phyloP scores from a whole-genome alignment of 331 rosid species.

The Malus hybrid region DNA sequence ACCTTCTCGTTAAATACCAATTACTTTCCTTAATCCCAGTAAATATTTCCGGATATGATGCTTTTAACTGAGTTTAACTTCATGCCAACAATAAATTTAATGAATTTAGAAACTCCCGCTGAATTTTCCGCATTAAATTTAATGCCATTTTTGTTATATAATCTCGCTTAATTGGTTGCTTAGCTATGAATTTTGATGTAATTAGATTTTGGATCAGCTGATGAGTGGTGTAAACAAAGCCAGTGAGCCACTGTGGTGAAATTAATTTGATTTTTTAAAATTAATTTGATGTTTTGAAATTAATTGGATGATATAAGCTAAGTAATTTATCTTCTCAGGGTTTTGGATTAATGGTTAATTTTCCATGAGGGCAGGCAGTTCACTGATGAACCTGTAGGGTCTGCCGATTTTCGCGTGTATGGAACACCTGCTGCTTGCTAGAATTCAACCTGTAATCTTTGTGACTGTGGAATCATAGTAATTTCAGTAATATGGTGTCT shows the following conservation, averaged over 20 bases:
- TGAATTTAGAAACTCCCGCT: background rate
- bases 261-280: background rate
- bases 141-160: background rate
- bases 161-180: background rate
- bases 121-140: background rate
- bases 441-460: background rate
- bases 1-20: background rate
- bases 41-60: background rate
- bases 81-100: background rate
- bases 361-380: background rate
- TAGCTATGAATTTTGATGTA: background rate
- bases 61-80: too few species aligned
- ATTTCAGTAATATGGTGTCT: conserved; percentile 28
- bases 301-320: background rate
- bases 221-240: background rate
- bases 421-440: conserved; percentile 14
- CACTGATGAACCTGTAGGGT: background rate
- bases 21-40: background rate
- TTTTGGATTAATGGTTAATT: background rate
- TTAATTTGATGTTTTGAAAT: background rate
- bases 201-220: background rate
- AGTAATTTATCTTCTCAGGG: conserved; percentile 12
- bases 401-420: conserved; percentile 12
- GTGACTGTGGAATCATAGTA: conserved; percentile 6
- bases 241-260: background rate